Conservation (phyloP, 2,329 filamentous ascomycete species). For the Colletotrichum eleusines region DNA sequence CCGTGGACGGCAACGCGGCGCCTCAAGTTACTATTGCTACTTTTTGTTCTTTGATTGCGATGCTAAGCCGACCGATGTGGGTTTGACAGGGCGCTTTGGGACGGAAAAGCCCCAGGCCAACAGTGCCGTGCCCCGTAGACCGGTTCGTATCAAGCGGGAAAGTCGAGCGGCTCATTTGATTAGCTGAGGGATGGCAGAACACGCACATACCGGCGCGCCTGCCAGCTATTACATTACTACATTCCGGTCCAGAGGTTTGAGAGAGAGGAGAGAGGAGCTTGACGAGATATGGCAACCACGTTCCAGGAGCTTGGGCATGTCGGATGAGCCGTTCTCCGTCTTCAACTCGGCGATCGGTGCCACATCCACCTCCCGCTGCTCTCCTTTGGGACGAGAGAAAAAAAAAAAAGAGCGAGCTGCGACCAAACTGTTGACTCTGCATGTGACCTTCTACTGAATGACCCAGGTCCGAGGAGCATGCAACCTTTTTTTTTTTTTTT, state of each 20-base stretch:
- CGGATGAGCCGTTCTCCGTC: background rate
- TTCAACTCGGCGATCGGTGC: conserved; percentile 3
- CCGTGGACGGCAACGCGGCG: conserved; percentile 15
- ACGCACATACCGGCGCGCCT: conserved; percentile 29
- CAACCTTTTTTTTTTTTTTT: too few species aligned
- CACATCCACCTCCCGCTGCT: background rate
- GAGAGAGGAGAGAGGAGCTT: too few species aligned
- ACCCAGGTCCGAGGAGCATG: background rate
- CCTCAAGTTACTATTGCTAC: background rate
- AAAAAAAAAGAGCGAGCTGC: background rate
- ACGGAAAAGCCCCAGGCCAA: conserved; percentile 25
- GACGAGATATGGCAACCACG: conserved; percentile 7
- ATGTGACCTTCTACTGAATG: background rate
- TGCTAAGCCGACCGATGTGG: conserved; percentile 21
- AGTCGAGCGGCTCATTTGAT: conserved; percentile 23
- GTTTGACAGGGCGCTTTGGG: conserved; percentile 39
- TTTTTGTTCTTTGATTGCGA: conserved; percentile 7
- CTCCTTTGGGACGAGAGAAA: background rate
- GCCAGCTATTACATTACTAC: conserved; percentile 29
- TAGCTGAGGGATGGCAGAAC: conserved; percentile 31
- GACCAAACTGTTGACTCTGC: background rate
- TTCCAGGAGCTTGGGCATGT: conserved; percentile 19
- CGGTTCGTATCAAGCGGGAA: conserved; percentile 17
- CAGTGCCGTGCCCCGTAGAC: conserved; percentile 12
- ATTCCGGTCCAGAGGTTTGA: conserved; percentile 19